Evolutionary conservation across 345 rosid species (phyloP), one percentile per base, ranked within the genome.

Genomic region (Citrus cavaleriei): DNA sequence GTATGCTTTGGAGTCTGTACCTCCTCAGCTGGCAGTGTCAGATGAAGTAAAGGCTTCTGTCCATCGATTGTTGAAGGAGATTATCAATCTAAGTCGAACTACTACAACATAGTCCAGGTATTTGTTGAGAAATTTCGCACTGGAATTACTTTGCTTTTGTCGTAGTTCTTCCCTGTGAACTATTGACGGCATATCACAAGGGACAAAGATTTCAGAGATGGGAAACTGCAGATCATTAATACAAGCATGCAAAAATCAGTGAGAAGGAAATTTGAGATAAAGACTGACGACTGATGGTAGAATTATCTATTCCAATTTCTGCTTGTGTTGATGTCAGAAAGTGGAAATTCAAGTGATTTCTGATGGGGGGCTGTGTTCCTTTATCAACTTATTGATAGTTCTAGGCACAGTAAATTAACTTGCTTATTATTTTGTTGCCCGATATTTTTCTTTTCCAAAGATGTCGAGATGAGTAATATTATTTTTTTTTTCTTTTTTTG

Each of bases 1-100:
- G 63, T 93, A 95, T 78, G 88, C 91, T 28, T 46, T 92, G 85
- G 94, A 88, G 73, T 81, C 59, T 24, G 87, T 86, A 22, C 89
- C 86, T 74, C 85, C 89, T 0, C 69, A 85, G 40, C 82, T 93
- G 80, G 74, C 63, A 30, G 86, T 90, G 69, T 89, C 95, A 22
- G 79, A 82, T 73, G 95, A 91, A 69, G 78, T 93, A 63, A 88
- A 85, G 80, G 88, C 73, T 80, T 87, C 94, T 3, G 87, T 86
- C 70, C 75, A 73, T 76, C 78, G 76, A 72, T 77, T 94, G 83
- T 80, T 94, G 69, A 85, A 80, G 28, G 89, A 89, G 80, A 80
- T 87, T 72, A 74, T 89, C 61, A 89, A 86, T 81, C 82, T 94
- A 70, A 91, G 94, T 79, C 67, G 62, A 79, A 81, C 89, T 28